Conservation (phyloP, 306 rosid species). For the Vicia sativa region DNA sequence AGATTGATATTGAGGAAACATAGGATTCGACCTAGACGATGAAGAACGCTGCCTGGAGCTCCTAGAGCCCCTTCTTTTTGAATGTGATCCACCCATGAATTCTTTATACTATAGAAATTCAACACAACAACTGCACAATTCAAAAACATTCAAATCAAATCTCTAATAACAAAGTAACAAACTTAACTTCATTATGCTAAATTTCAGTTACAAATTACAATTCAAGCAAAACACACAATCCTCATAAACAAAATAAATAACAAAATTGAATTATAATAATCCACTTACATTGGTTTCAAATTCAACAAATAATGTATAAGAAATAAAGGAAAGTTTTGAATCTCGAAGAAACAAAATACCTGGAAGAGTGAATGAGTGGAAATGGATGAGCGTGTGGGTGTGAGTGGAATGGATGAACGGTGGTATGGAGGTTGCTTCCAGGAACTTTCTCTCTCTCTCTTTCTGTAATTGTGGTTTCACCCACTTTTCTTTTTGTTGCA, state of each 20-base stretch:
- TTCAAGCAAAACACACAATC: neutral
- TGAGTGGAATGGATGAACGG: slow-evolving; percentile 23
- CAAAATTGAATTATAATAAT: slow-evolving; percentile 5
- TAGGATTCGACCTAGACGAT: slow-evolving; percentile 45
- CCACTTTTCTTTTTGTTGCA: neutral
- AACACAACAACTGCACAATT: slow-evolving; percentile 47
- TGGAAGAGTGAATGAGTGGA: slow-evolving; percentile 22
- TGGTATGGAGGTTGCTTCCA: slow-evolving; percentile 44
- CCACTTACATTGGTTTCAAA: slow-evolving; percentile 6
- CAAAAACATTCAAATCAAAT: slow-evolving; percentile 36
- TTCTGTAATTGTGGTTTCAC: slow-evolving; percentile 1
- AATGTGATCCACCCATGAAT: slow-evolving; percentile 80
- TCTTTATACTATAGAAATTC: slow-evolving; percentile 39
- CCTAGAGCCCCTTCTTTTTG: slow-evolving; percentile 57
- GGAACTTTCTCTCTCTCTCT: slow-evolving; percentile 38
- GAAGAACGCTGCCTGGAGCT: slow-evolving; percentile 54
- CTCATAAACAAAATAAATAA: too few species aligned
- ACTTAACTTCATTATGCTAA: neutral
- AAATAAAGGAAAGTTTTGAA: neutral
- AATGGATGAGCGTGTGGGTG: slow-evolving; percentile 6
- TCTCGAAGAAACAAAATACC: slow-evolving; percentile 26
- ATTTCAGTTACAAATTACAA: too few species aligned
- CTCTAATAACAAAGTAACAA: too few species aligned
- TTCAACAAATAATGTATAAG: neutral
- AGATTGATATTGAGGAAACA: slow-evolving; percentile 55